phyloP scores from a whole-genome alignment of 2,329 filamentous ascomycete genomes.

The Pseudonectria foliicola region DNA sequence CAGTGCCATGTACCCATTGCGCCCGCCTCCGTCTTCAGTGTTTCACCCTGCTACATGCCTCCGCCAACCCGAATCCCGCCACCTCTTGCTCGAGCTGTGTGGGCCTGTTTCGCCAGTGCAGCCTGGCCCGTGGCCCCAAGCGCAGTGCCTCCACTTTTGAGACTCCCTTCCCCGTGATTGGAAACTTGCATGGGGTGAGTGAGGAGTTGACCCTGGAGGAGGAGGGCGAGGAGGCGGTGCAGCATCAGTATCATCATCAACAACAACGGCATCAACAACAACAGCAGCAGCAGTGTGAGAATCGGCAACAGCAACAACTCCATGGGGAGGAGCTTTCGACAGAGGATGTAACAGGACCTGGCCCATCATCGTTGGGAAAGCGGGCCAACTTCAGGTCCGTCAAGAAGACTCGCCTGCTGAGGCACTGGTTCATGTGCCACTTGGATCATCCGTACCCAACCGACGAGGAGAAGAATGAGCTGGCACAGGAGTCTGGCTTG shows the following conservation, averaged over 20 bases:
- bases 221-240: slow-evolving; percentile 7
- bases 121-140: slow-evolving; percentile 37
- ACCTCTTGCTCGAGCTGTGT: slow-evolving; percentile 43
- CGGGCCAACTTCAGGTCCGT: slow-evolving; percentile 34
- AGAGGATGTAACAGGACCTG: slow-evolving; percentile 2
- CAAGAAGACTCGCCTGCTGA: slow-evolving; percentile 36
- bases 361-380: slow-evolving; percentile 19
- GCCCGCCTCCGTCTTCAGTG: slow-evolving; percentile 38
- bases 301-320: no score
- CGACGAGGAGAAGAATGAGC: slow-evolving; percentile 35
- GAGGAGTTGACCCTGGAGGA: slow-evolving; percentile 25
- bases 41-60: slow-evolving; percentile 38
- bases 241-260: no score
- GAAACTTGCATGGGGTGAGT: slow-evolving; percentile 40
- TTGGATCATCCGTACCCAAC: slow-evolving; percentile 41
- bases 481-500: slow-evolving; percentile 37
- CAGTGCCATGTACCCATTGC: slow-evolving; percentile 38
- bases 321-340: not conserved
- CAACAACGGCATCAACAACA: no score
- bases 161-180: slow-evolving; percentile 38
- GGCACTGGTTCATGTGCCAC: slow-evolving; percentile 39
- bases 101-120: slow-evolving; percentile 43
- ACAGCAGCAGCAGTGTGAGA: no score
- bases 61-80: slow-evolving; percentile 41
- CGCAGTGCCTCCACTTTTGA: slow-evolving; percentile 39